phyloP scores from a whole-genome alignment of 148 eudicot species.

The Vaccinium corymbosum region DNA sequence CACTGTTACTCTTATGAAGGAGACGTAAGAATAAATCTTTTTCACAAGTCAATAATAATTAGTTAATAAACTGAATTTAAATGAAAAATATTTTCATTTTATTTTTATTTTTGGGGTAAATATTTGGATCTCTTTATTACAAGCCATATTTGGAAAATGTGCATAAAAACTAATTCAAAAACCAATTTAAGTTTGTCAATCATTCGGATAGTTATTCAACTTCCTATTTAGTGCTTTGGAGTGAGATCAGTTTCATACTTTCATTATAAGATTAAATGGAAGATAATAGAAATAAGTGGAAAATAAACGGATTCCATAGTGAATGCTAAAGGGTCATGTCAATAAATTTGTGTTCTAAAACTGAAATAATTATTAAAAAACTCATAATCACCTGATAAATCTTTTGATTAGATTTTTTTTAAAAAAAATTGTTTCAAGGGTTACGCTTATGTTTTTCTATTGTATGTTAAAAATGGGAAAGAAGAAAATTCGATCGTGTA shows the following conservation, averaged over 20 bases:
- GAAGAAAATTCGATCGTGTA: too few relatives aligned
- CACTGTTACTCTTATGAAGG: not conserved
- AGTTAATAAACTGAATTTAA: not conserved
- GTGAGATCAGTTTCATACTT: not conserved
- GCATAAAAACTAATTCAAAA: not conserved
- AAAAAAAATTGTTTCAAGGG: not conserved
- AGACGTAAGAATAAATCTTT: not conserved
- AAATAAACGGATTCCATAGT: not conserved
- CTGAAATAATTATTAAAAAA: not conserved
- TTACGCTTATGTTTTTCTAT: not conserved
- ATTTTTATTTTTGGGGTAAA: not conserved
- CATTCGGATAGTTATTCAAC: not conserved
- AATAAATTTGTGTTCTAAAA: not conserved
- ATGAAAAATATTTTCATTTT: not conserved
- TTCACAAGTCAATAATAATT: not conserved
- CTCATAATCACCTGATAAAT: not conserved
- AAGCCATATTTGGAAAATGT: not conserved
- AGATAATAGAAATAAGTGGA: not conserved
- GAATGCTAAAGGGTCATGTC: not conserved
- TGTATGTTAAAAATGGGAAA: not conserved
- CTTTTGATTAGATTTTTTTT: not conserved
- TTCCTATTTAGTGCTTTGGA: not conserved
- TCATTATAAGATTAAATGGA: not conserved
- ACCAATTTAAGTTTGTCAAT: constrained; percentile 2
- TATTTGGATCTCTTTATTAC: not conserved